Evolutionary conservation across 345 rosid species (phyloP).

Genomic region (Tarenaya hassleriana): DNA sequence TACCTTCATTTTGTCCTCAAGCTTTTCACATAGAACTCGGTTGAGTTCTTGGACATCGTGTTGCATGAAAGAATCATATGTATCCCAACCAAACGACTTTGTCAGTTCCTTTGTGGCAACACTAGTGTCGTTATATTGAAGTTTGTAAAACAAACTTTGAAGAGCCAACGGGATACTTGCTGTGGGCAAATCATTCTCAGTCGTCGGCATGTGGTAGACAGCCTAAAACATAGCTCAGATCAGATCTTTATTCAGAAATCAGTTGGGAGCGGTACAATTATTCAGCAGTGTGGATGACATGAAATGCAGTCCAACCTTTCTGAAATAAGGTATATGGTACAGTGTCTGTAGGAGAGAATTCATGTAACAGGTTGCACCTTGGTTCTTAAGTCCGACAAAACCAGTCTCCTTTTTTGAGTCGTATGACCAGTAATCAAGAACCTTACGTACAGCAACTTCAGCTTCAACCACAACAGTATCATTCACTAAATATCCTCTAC

Average conservation of each 20-base stretch:
- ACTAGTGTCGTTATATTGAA: constrained; percentile 87
- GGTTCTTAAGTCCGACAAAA: constrained; percentile 95
- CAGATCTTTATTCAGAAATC: constrained; percentile 16
- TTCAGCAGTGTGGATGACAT: constrained; percentile 10
- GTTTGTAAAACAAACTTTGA: constrained; percentile 93
- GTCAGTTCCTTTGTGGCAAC: constrained; percentile 93
- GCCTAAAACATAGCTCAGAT: constrained; percentile 47
- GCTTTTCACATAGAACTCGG: constrained; percentile 89
- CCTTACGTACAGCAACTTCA: constrained; percentile 83
- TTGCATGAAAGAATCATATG: constrained; percentile 97
- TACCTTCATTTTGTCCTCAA: constrained; percentile 98
- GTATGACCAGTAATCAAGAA: constrained; percentile 87
- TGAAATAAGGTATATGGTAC: constrained; percentile 85
- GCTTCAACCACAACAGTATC: constrained; percentile 82
- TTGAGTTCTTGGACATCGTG: constrained; percentile 99
- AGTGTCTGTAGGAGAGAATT: constrained; percentile 89
- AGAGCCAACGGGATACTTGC: constrained; percentile 97
- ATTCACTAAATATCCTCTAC: constrained; percentile 70
- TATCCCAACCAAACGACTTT: constrained; percentile 98
- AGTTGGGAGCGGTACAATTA: background rate
- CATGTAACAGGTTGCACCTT: constrained; percentile 99
- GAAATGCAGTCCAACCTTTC: constrained; percentile 53
- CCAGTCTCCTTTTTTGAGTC: constrained; percentile 99
- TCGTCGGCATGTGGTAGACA: constrained; percentile 98
- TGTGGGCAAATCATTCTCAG: constrained; percentile 89